Conservation (phyloP, 202 grass and related monocot genomes). For the Hordeum pubiflorum region DNA sequence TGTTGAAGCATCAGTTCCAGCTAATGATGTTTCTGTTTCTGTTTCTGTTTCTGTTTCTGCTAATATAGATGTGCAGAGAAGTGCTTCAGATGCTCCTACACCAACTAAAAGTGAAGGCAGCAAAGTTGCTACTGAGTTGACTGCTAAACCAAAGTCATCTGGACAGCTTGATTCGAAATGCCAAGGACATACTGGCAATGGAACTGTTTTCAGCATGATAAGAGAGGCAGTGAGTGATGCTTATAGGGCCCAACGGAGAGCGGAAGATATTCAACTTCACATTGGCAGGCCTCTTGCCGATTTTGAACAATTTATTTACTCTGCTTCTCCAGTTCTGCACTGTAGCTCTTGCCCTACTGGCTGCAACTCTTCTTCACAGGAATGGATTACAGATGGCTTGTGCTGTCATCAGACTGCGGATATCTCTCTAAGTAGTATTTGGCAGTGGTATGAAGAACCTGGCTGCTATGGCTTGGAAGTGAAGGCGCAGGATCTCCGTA, state of each 20-base stretch:
- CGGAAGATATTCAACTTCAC: slow-evolving; percentile 34
- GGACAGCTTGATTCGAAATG: slow-evolving; percentile 3
- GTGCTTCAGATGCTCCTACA: not conserved
- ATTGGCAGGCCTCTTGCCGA: slow-evolving; percentile 47
- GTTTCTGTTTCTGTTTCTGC: not conserved
- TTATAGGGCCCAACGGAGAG: slow-evolving; percentile 15
- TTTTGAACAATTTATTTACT: slow-evolving; percentile 56
- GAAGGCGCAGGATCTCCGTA: slow-evolving; percentile 50
- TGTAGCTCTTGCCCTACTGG: slow-evolving; percentile 1
- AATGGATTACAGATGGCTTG: slow-evolving; percentile 19
- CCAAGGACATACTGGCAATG: slow-evolving; percentile 17
- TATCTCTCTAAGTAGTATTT: slow-evolving; percentile 57
- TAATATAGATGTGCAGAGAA: not conserved
- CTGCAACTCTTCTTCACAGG: slow-evolving; percentile 27
- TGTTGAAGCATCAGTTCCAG: slow-evolving; percentile 14
- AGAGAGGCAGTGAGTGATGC: slow-evolving; percentile 35
- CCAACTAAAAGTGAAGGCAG: slow-evolving; percentile 10
- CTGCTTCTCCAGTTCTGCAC: slow-evolving; percentile 58
- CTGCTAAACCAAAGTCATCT: slow-evolving; percentile 4
- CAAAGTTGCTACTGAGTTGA: slow-evolving; percentile 7
- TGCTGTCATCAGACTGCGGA: slow-evolving; percentile 39
- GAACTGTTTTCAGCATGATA: slow-evolving; percentile 43
- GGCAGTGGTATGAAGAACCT: slow-evolving; percentile 92
- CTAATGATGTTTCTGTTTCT: slow-evolving; percentile 11
- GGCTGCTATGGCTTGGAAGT: slow-evolving; percentile 85